These are phyloP conservation scores for Dendrothele bispora DNA, from an alignment of 768 basidiomycete species.

Conservation along the genomic window DNA sequence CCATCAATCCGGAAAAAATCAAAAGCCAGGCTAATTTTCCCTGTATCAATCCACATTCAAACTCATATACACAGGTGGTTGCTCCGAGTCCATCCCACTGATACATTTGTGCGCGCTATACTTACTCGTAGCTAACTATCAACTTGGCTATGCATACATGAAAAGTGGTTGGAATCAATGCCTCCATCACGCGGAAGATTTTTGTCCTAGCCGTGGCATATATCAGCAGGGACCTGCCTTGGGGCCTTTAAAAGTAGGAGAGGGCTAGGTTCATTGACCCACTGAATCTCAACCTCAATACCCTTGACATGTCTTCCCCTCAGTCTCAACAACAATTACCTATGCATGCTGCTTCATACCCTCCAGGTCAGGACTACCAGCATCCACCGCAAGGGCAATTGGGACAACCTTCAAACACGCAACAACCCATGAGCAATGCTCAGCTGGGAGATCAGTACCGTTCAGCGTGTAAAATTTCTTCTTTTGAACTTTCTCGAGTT, in stretches of 20 bases:
- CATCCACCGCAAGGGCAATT: no score
- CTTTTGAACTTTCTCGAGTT: background rate
- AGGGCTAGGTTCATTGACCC: background rate
- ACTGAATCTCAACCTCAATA: background rate
- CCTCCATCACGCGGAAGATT: background rate
- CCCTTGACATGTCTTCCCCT: background rate
- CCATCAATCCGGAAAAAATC: no score
- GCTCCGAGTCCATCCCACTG: no score
- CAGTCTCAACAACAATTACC: background rate
- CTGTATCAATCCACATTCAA: no score
- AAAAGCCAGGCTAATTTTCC: no score
- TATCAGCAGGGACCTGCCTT: background rate
- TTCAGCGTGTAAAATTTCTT: constrained; percentile 19
- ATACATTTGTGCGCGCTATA: no score
- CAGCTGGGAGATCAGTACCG: constrained; percentile 26
- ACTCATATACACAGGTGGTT: no score
- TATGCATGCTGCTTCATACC: background rate
- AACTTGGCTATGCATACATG: no score
- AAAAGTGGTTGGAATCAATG: no score
- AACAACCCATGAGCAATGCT: constrained; percentile 8
- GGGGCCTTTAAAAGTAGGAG: background rate
- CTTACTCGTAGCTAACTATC: no score
- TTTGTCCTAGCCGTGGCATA: background rate
- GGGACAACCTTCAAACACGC: constrained; percentile 4
- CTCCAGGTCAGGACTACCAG: no score